Evolutionary conservation across 257 asterid species (phyloP).

Genomic region (Plantago elongata): DNA sequence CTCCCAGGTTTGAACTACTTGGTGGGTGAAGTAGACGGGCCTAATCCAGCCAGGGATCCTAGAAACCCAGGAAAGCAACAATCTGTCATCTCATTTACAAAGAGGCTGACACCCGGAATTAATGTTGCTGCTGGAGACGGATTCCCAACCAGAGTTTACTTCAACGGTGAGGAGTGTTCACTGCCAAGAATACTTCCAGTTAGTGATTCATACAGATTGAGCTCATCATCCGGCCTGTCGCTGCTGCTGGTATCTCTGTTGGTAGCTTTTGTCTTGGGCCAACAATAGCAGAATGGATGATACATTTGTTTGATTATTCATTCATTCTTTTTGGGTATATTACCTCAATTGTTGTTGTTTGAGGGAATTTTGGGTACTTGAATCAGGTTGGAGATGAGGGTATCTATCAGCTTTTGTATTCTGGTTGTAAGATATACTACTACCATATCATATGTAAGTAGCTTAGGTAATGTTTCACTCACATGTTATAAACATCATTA

Average conservation of each 20-base stretch:
- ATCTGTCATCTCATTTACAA: conserved; percentile 82
- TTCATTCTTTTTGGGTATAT: conserved; percentile 56
- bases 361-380: conserved; percentile 14
- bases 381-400: conserved; percentile 7
- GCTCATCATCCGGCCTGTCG: conserved; percentile 27
- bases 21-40: conserved; percentile 62
- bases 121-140: conserved; percentile 73
- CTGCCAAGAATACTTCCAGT: conserved; percentile 57
- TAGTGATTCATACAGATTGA: conserved; percentile 32
- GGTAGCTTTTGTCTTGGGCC: conserved; percentile 29
- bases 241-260: conserved; percentile 24
- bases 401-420: not conserved
- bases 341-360: conserved; percentile 4
- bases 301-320: conserved; percentile 30
- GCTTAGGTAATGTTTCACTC: conserved; percentile 15
- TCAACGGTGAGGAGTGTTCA: conserved; percentile 93
- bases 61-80: conserved; percentile 89
- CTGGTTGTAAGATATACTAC: conserved; percentile 28
- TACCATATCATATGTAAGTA: conserved; percentile 6
- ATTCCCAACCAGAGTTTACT: conserved; percentile 76
- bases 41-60: conserved; percentile 45
- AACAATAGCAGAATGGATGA: conserved; percentile 30
- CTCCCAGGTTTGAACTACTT: conserved; percentile 65
- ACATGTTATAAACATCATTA: conserved; percentile 20
- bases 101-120: conserved; percentile 62